Conservation (phyloP, 2,329 filamentous ascomycete genomes). For the Fragosphaeria purpurea region DNA sequence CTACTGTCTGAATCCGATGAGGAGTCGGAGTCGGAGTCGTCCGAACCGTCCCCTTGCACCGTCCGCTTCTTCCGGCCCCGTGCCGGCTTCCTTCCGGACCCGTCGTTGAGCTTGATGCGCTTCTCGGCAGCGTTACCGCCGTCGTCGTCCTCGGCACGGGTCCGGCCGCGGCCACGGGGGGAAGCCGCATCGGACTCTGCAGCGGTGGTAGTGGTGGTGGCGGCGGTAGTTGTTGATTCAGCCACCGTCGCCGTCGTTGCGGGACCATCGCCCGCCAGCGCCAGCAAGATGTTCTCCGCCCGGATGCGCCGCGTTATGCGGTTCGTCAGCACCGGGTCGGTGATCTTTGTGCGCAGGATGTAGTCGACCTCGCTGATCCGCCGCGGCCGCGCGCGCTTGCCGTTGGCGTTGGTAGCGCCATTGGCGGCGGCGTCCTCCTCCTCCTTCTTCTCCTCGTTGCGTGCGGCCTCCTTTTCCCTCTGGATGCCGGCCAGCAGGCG, state of each 20-base stretch:
- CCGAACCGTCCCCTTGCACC: slow-evolving; percentile 30
- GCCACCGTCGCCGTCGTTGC: slow-evolving; percentile 13
- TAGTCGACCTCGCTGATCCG: slow-evolving; percentile 39
- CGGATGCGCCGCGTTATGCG: slow-evolving; percentile 54
- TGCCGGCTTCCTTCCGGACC: slow-evolving; percentile 32
- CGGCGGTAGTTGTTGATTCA: too few species aligned
- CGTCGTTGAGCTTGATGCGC: slow-evolving; percentile 34
- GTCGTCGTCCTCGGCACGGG: slow-evolving; percentile 17
- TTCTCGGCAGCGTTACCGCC: slow-evolving; percentile 23
- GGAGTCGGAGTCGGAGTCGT: slow-evolving; percentile 20
- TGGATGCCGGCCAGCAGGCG: slow-evolving; percentile 42
- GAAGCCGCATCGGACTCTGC: too few species aligned
- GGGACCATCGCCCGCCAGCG: slow-evolving; percentile 41
- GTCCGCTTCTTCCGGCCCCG: slow-evolving; percentile 42
- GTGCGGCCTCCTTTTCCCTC: too few species aligned
- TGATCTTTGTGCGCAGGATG: slow-evolving; percentile 24
- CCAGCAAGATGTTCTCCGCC: slow-evolving; percentile 46
- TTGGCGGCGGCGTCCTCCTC: slow-evolving; percentile 14
- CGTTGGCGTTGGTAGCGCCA: slow-evolving; percentile 25
- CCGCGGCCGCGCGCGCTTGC: slow-evolving; percentile 27
- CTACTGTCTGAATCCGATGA: slow-evolving; percentile 9
- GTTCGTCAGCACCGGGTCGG: slow-evolving; percentile 41
- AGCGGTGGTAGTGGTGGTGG: too few species aligned
- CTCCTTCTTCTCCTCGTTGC: too few species aligned
- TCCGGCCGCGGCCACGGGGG: too few species aligned